Base-by-base conservation (phyloP, 495 filamentous ascomycete genomes). In the Neurospora pannonica region DNA sequence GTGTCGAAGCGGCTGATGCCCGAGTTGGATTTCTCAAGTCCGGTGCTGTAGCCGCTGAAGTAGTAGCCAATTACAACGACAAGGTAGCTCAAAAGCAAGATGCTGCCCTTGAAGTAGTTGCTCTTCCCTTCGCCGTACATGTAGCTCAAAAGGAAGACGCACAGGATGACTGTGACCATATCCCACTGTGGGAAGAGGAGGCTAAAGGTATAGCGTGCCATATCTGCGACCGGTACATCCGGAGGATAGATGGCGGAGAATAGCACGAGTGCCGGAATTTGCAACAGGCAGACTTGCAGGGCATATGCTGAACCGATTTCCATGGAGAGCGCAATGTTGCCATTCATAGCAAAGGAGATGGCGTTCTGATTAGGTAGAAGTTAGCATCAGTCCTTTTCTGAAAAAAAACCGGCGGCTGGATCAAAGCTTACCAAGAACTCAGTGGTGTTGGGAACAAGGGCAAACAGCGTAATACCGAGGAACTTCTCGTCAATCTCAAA, bases 301-400 rank as follows among this genome's bases (percentile, higher is more conserved):
- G 97, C 97, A 77, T 99, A 99, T 39, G 95, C 95, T 1, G 94
- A 97, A 76, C 96, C 96, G 76, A 99, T 98, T 81, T 99, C 96
- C 97, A 99, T 98, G 54, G 94, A 97, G 36, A 99, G 87, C 0
- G 96, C 96, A 79, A 99, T 98, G 82, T 99, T 99, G n/a, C 96
- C 96, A 78, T 99, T 98, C 97, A 99, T 99, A 60, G 96, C 96
- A 82, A 99, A 99, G 3, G 94, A 97, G 73, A 99, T 98, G 79
- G 97, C 96, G 80, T 99, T 99, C 93, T 96, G 78, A 69, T 75
- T 34, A 62, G 28, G n/a, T 10, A 70, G 2, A 10, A 15, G 79
- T 88, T 79, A 88, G 84, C 72, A 43, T 38, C 34, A 67, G n/a
- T 39, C 36, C 38, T 13, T 17, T 62, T 37, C 42, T 46, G 40